Evolutionary conservation across 2,329 filamentous ascomycete genomes (phyloP), one percentile per base, ranked within the genome.

Genomic region (Coniochaeta prunicola): DNA sequence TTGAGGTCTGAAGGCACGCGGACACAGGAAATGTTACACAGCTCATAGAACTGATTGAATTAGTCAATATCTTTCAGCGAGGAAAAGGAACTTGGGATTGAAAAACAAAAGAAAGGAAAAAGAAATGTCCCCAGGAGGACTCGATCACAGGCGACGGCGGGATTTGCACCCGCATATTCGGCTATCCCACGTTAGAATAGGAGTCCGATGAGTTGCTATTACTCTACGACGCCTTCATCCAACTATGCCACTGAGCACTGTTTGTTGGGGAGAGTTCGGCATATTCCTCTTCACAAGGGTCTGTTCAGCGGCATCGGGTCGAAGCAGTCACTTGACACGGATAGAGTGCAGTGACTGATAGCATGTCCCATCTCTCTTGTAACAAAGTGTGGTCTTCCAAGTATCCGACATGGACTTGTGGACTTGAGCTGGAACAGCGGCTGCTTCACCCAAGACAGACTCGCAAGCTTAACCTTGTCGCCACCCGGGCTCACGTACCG

Each of bases 101-200:
- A 7, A 34, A 34, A 34, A 34, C 13, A 17, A 9, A 50, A 50
- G 12, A 28, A 26, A 21, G 30, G 30, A 50, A 50, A 30, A 30
- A 50, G 6, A 4, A 9, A 15, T 17, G 2, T 13, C 4, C 21
- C 42, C 19, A 48, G 7, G 3, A 6, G 42, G 24, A 6, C 13
- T 50, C 24, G 45, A 50, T n/a, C n/a, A 50, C 45, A 7, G 33
- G 3, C 17, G 56, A 50, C 30, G 30, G 13, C 30, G 30, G 53
- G 53, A 54, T n/a, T 54, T 54, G 53, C 53, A 54, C 53, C 53
- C 30, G 30, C 2, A 54, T 24, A 17, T 54, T 36, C 53, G 53
- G 53, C 30, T 54, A 17, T 10, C 53, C 31, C 36, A 2, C 17
- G n/a, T 4, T 53, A 6, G 4, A 24, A 5, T 54, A 54, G 53